Evolutionary conservation across 2,329 filamentous ascomycete genomes (phyloP).

Genomic region (Hymenoscyphus salicellus): DNA sequence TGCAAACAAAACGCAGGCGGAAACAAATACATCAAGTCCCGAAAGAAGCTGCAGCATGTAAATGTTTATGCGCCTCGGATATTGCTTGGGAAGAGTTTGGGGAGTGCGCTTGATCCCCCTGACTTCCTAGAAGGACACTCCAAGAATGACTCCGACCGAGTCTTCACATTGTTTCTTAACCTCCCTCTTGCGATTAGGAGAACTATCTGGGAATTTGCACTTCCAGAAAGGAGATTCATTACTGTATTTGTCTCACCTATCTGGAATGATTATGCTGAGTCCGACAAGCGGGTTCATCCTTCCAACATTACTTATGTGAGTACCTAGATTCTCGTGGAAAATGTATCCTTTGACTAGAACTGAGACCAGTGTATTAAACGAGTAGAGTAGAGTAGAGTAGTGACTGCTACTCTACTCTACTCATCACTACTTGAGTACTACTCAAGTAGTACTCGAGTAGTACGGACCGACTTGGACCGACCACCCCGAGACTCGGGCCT

Average conservation of each 20-base stretch:
- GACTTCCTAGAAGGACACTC: not conserved
- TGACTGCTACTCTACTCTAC: too few relatives aligned
- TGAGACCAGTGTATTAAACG: too few relatives aligned
- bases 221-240: not conserved
- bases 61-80: not conserved
- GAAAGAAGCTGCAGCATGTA: not conserved
- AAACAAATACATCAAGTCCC: not conserved
- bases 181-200: not conserved
- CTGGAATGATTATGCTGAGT: not conserved
- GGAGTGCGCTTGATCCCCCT: too few relatives aligned
- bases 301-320: not conserved
- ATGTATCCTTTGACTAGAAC: too few relatives aligned
- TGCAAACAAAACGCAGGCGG: not conserved
- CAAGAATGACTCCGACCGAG: not conserved
- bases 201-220: not conserved
- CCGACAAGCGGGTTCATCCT: not conserved
- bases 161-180: not conserved
- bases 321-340: too few relatives aligned
- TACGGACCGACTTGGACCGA: too few relatives aligned
- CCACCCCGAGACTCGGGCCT: too few relatives aligned
- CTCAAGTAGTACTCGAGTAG: too few relatives aligned
- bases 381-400: too few relatives aligned
- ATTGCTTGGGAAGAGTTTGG: not conserved
- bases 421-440: too few relatives aligned
- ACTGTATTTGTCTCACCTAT: not conserved